Base-by-base conservation (phyloP, 208 protist genomes). In the Lotmaria passim region DNA sequence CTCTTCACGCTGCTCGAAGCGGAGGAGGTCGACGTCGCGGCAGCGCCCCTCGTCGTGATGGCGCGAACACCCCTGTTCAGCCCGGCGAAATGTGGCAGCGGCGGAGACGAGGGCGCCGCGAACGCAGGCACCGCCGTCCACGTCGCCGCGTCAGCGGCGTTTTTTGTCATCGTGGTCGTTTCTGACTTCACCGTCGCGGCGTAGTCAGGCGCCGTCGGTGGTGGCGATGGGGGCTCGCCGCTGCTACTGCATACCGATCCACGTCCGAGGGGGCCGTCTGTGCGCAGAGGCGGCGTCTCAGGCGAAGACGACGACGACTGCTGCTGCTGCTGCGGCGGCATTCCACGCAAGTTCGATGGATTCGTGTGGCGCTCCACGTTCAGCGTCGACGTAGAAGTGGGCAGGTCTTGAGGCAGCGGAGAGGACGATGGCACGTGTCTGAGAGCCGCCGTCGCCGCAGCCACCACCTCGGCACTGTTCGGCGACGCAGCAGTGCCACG, bases 31-130 rank as follows among this genome's bases (percentile, higher is more conserved):
- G 56, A 46, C 12, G 56, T 47, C 38, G 34, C 38, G 38, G 11
- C 33, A 15, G 56, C 26, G 56, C 60, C 60, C 36, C 46, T 69
- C 21, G 48, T 65, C 8, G 57, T 64, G 50, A 63, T 63, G 23
- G 57, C 48, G 6, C 57, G 57, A 5, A 51, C 24, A 5, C 57
- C 57, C 26, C 38, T 48, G 8, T 24, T 17, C 43, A 28, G 41
- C 36, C 19, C 23, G 4, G 8, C 34, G 10, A 5, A n/a, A 10
- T 31, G 57, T 28, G n/a, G 43, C 23, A 31, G 30, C 23, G 55
- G 38, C 33, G 43, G 41, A 15, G 23, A 28, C 38, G 38, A 28
- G n/a, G 5, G 57, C 17, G 56, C 1, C n/a, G 34, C 36, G 4
- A 38, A 14, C 6, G 2, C 7, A 15, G 36, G 12, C 5, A n/a